These are phyloP conservation scores for Annulohypoxylon nitens DNA, from an alignment of 495 filamentous ascomycete genomes.

Conservation along the genomic window DNA sequence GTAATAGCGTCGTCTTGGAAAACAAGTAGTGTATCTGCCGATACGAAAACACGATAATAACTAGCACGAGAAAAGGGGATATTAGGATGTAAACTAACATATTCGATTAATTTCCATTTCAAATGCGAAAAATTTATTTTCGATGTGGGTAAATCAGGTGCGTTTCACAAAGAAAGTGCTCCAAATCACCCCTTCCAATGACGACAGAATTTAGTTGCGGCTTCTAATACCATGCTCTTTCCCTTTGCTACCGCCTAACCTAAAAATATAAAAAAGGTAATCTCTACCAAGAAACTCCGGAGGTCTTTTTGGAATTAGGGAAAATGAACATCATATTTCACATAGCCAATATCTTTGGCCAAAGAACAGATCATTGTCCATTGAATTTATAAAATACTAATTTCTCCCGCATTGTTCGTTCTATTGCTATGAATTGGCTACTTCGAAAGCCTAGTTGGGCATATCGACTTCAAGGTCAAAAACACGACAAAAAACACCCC, in stretches of 20 bases:
- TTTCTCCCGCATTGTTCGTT: neutral
- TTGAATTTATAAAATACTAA: neutral
- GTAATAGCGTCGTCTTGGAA: constrained; percentile 49
- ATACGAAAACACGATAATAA: neutral
- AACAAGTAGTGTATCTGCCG: neutral
- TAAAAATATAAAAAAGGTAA: neutral
- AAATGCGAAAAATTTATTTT: too few species aligned
- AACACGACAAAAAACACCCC: constrained; percentile 65
- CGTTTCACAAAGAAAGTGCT: too few species aligned
- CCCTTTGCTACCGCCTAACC: too few species aligned
- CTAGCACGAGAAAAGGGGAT: neutral
- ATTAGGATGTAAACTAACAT: neutral
- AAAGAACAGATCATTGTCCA: neutral
- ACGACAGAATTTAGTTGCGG: neutral
- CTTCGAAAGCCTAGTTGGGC: constrained; percentile 67
- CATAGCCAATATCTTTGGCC: neutral
- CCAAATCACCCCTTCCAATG: too few species aligned
- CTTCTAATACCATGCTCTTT: neutral
- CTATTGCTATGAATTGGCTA: constrained; percentile 37
- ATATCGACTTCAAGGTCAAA: constrained; percentile 68
- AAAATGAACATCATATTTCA: neutral
- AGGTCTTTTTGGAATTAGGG: neutral
- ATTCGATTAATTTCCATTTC: too few species aligned
- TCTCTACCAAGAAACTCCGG: neutral
- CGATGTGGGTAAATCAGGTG: too few species aligned